These are phyloP conservation scores for Apiospora hydei DNA, from an alignment of 2,329 filamentous ascomycete species.

Conservation along the genomic window DNA sequence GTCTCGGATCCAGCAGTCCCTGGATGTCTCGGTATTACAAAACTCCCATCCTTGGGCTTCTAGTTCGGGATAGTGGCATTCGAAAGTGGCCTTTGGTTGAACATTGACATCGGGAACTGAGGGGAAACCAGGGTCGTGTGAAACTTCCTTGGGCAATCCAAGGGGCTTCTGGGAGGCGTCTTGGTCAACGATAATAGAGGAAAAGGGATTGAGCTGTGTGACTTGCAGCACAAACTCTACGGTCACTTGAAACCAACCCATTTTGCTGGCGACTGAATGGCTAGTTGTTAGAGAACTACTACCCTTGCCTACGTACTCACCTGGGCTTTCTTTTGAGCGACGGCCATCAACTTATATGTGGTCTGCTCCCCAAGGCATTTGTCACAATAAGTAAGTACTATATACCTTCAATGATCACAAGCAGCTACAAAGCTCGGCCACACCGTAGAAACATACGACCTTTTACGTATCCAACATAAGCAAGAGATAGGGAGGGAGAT, in stretches of 20 bases:
- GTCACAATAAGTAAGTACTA: neutral
- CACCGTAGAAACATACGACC: neutral
- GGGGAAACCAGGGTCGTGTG: neutral
- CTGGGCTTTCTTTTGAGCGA: neutral
- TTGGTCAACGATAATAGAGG: conserved; percentile 22
- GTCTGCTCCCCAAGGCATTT: neutral
- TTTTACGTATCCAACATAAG: conserved; percentile 3
- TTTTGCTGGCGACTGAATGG: neutral
- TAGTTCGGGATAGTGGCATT: conserved; percentile 32
- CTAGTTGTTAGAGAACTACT: neutral
- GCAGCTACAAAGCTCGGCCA: neutral
- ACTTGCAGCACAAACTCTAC: conserved; percentile 30
- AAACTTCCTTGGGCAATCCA: conserved; percentile 21
- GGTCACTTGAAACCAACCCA: conserved; percentile 31
- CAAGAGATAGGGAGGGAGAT: neutral
- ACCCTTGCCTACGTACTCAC: neutral
- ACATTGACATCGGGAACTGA: conserved; percentile 18
- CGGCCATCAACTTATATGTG: neutral
- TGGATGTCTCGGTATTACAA: conserved; percentile 30
- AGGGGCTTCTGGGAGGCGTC: conserved; percentile 29
- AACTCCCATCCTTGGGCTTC: conserved; percentile 32
- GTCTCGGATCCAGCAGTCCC: conserved; percentile 34
- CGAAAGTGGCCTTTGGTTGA: conserved; percentile 22
- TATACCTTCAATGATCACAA: neutral
- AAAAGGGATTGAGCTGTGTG: conserved; percentile 29